phyloP scores from a whole-genome alignment of 306 rosid species.

The Rosa rugosa region DNA sequence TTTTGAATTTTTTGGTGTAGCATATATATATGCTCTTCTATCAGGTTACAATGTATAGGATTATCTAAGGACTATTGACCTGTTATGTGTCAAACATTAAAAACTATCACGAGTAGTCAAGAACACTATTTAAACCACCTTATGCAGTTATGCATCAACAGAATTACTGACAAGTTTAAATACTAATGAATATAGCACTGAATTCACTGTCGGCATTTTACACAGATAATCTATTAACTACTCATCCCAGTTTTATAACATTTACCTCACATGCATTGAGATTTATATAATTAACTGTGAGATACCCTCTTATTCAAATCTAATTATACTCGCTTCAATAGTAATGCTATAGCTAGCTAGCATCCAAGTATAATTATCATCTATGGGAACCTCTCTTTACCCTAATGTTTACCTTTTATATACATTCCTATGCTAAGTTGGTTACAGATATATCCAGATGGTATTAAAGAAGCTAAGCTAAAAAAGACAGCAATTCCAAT shows the following conservation, averaged over 20 bases:
- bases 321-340: not conserved
- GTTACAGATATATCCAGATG: not conserved
- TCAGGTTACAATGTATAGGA: not conserved
- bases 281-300: not conserved
- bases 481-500: not conserved
- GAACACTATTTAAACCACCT: not conserved
- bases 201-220: not conserved
- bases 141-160: slow-evolving; percentile 1
- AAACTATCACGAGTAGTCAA: not conserved
- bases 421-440: not conserved
- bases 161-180: slow-evolving; percentile 2
- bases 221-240: not conserved
- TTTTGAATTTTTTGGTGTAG: not conserved
- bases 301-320: not conserved
- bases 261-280: not conserved
- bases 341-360: not conserved
- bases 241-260: not conserved
- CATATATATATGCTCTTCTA: not conserved
- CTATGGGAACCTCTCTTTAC: not conserved
- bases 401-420: not conserved
- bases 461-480: not conserved
- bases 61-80: not conserved
- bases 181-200: not conserved
- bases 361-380: not conserved
- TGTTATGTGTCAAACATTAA: not conserved